Evolutionary conservation across 352 stramenopile genomes (phyloP).

Genomic region (Globisporangium radiosum): DNA sequence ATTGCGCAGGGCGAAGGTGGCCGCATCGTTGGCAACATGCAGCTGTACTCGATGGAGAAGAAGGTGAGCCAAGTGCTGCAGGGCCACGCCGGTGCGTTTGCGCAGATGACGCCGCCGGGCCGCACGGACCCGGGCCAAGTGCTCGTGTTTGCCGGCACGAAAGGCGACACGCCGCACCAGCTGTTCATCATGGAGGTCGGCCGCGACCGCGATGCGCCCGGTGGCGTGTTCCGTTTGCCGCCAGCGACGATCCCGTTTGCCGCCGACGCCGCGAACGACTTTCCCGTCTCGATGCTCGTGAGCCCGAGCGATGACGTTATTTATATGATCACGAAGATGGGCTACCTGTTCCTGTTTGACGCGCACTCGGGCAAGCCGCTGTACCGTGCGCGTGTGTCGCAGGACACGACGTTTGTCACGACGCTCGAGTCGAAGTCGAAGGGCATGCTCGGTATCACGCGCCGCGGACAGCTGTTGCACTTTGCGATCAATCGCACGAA

Average conservation of each 20-base stretch:
- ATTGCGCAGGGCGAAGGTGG: slow-evolving; percentile 94
- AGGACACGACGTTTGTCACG: slow-evolving; percentile 98
- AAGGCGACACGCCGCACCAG: slow-evolving; percentile 77
- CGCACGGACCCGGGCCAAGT: slow-evolving; percentile 89
- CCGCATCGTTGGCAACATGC: slow-evolving; percentile 96
- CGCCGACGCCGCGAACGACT: slow-evolving; percentile 95
- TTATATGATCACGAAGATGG: slow-evolving; percentile 99
- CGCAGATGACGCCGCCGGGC: slow-evolving; percentile 93
- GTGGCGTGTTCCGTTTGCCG: slow-evolving; percentile 92
- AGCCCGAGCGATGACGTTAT: slow-evolving; percentile 91
- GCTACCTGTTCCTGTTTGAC: slow-evolving; percentile 99
- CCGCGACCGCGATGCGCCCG: slow-evolving; percentile 92
- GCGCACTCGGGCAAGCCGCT: slow-evolving; percentile 97
- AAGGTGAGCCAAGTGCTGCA: slow-evolving; percentile 98
- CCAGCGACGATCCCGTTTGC: slow-evolving; percentile 95
- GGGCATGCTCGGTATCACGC: slow-evolving; percentile 97
- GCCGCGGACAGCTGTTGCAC: slow-evolving; percentile 95
- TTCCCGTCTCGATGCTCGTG: slow-evolving; percentile 97
- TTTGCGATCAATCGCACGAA: slow-evolving; percentile 97
- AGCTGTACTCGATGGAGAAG: slow-evolving; percentile 98
- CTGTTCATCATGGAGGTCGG: slow-evolving; percentile 99
- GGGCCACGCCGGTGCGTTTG: slow-evolving; percentile 96
- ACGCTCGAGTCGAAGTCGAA: slow-evolving; percentile 88
- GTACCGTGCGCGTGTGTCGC: slow-evolving; percentile 95
- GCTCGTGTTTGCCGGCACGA: slow-evolving; percentile 80